Percentiles rank a stretch among this genome's conserved stretches.
These are phyloP conservation scores for Backusella mclennaniae DNA, from an alignment of 192 early-diverging fungal species.

Conservation along the genomic window DNA sequence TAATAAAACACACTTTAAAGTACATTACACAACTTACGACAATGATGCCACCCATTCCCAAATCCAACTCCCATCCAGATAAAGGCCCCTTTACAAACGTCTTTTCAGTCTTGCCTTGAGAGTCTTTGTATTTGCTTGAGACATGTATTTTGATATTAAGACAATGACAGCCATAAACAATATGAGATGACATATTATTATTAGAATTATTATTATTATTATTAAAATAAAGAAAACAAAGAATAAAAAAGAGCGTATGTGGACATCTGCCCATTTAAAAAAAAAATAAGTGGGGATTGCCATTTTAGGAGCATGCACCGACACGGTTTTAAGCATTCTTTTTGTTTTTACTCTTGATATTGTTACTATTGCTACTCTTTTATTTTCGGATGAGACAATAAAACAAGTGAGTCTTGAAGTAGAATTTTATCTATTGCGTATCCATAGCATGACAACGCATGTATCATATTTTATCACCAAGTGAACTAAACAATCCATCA, in stretches of 20 bases:
- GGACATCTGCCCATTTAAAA: no score
- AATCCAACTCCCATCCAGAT: constrained; percentile 10
- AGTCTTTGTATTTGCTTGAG: neutral
- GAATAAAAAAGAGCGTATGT: neutral
- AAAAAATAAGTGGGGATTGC: neutral
- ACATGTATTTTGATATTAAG: constrained; percentile 22
- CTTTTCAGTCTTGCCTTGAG: neutral
- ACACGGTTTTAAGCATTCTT: neutral
- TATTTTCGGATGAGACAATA: neutral
- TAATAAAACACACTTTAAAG: neutral
- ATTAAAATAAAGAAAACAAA: neutral
- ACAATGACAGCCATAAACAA: constrained; percentile 19
- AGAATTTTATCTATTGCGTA: no score
- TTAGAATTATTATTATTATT: neutral
- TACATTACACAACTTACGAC: neutral
- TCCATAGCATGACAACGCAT: no score
- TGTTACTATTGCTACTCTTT: neutral
- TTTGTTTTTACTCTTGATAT: neutral
- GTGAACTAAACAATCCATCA: no score
- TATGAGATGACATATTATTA: constrained; percentile 11
- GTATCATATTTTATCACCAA: no score
- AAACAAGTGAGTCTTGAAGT: no score
- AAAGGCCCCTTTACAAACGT: neutral
- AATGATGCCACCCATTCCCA: constrained; percentile 21
- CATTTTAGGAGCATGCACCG: neutral